Percentiles rank a stretch among this genome's conserved stretches.
Conservation (phyloP, 257 asterid genomes). For the Parsonsia alboflavescens region DNA sequence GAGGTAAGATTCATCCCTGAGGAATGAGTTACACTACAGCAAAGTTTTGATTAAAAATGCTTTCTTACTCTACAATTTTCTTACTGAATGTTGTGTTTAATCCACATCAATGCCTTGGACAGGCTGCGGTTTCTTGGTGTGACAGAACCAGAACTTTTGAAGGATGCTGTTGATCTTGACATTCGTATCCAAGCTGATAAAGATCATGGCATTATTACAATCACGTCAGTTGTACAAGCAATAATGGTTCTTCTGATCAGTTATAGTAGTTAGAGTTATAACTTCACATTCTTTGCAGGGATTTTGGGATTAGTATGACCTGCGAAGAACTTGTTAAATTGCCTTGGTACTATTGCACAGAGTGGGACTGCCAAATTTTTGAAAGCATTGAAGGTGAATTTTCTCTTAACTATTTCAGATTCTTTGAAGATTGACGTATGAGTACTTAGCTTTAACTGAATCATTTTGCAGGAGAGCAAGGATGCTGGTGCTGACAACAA, state of each 20-base stretch:
- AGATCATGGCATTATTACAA: conserved; percentile 80
- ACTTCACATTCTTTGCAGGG: conserved; percentile 40
- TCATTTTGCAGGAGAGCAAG: conserved; percentile 75
- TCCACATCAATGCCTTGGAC: conserved; percentile 88
- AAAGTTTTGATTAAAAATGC: conserved; percentile 4
- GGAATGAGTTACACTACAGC: neutral
- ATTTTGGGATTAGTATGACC: conserved; percentile 96
- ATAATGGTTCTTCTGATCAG: conserved; percentile 4
- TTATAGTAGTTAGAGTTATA: conserved; percentile 14
- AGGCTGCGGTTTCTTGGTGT: conserved; percentile 94
- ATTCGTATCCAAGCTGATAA: conserved; percentile 79
- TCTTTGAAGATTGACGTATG: neutral
- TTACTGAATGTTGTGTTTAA: conserved; percentile 10
- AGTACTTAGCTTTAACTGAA: conserved; percentile 6
- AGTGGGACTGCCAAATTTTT: conserved; percentile 99
- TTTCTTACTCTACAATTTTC: conserved; percentile 9
- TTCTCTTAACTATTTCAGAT: neutral
- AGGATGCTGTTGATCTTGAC: conserved; percentile 76
- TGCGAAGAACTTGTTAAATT: conserved; percentile 84
- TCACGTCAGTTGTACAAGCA: conserved; percentile 46
- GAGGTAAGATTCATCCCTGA: conserved; percentile 48
- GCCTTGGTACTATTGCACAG: conserved; percentile 98
- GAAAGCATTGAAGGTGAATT: conserved; percentile 73
- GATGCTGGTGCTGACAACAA: conserved; percentile 91
- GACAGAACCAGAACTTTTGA: conserved; percentile 71